These are phyloP conservation scores for Peronospora farinosa DNA, from an alignment of 352 stramenopile genomes.

Conservation along the genomic window DNA sequence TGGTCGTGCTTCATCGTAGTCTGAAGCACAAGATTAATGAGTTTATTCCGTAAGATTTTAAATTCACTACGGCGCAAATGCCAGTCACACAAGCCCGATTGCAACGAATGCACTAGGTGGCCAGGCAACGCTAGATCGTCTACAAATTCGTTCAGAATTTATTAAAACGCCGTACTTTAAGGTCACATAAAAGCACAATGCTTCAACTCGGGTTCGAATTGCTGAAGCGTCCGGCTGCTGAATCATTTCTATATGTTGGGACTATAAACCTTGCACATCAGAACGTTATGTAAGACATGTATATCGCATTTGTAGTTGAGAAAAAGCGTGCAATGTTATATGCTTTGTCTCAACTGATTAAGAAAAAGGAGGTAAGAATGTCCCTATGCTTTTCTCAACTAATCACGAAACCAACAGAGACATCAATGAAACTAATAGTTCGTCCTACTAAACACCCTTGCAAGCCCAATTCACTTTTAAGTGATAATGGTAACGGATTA, in stretches of 20 bases:
- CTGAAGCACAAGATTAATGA: too few species aligned
- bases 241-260: conserved; percentile 1
- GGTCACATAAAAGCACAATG: background rate
- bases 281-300: conserved; percentile 1
- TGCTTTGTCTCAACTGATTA: too few species aligned
- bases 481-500: background rate
- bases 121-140: conserved; percentile 29
- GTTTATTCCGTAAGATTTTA: background rate
- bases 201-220: background rate
- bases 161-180: conserved; percentile 25
- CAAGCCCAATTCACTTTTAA: background rate
- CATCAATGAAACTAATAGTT: conserved; percentile 8
- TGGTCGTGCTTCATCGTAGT: too few species aligned
- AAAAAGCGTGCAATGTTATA: too few species aligned
- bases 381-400: background rate
- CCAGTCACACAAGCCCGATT: conserved; percentile 54
- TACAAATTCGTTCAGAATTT: conserved; percentile 27
- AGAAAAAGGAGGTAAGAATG: background rate
- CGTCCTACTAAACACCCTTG: background rate
- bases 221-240: background rate
- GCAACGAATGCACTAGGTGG: conserved; percentile 46
- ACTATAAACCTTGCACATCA: conserved; percentile 7
- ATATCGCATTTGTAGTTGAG: background rate
- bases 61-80: conserved; percentile 55
- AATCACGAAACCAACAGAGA: conserved; percentile 4